A percentile compares a stretch with the other conserved stretches of the same genome.
Evolutionary conservation across 257 asterid species (phyloP).

Genomic region (Anisodus acutangulus): DNA sequence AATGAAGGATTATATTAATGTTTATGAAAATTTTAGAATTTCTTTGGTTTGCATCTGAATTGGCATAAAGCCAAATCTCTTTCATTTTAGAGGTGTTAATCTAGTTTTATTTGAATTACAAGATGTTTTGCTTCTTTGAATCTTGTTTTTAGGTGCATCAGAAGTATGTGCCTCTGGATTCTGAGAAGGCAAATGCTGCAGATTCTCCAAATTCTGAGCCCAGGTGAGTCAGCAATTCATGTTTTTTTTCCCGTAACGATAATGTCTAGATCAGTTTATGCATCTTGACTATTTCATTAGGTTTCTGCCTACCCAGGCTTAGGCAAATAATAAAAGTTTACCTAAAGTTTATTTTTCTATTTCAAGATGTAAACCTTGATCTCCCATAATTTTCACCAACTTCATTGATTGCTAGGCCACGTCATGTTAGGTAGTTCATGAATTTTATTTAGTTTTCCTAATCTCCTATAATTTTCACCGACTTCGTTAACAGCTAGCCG

Average conservation of each 20-base stretch:
- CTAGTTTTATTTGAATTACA: not conserved
- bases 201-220: slow-evolving; percentile 43
- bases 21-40: not conserved
- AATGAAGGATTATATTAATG: not conserved
- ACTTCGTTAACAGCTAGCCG: not conserved
- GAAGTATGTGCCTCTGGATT: slow-evolving; percentile 67
- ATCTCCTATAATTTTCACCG: too few species aligned
- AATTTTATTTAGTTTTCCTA: not conserved
- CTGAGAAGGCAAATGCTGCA: slow-evolving; percentile 41
- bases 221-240: slow-evolving; percentile 39
- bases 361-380: not conserved
- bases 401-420: not conserved
- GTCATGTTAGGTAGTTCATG: not conserved
- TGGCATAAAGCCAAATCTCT: not conserved
- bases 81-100: too few species aligned
- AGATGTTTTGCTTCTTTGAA: not conserved
- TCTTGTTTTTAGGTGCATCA: slow-evolving; percentile 47
- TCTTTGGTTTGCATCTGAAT: not conserved
- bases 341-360: not conserved
- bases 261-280: not conserved
- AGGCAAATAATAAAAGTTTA: not conserved
- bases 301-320: not conserved
- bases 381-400: not conserved
- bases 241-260: not conserved
- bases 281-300: not conserved